A percentile compares a stretch with the other conserved stretches of the same genome.
Evolutionary conservation across 1,139 yeast genomes (phyloP).

Genomic region (Pichia sp.): DNA sequence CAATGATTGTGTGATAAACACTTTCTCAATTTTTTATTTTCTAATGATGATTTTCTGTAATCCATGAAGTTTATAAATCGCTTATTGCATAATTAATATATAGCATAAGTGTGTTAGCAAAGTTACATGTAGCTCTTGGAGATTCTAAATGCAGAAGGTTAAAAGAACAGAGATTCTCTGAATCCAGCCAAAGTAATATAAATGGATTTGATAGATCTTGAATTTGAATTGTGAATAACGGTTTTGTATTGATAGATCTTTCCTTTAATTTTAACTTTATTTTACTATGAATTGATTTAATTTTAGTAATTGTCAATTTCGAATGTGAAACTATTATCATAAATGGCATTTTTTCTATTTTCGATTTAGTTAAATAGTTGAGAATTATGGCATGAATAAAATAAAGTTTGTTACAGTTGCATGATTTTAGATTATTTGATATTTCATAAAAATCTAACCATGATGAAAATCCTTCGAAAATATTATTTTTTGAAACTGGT

Average conservation of each 20-base stretch:
- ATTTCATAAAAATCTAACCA: conserved; percentile 9
- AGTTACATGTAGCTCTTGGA: conserved; percentile 1
- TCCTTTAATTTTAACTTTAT: no score
- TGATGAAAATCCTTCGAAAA: background rate
- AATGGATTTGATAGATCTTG: conserved; percentile 11
- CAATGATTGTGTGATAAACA: no score
- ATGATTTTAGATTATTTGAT: background rate
- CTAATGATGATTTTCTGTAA: no score
- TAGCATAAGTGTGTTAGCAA: conserved; percentile 12
- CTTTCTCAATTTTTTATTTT: no score
- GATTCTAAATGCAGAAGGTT: conserved; percentile 5
- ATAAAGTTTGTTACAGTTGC: background rate
- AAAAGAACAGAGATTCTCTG: conserved; percentile 16
- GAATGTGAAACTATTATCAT: no score
- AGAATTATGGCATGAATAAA: conserved; percentile 1
- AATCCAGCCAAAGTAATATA: conserved; percentile 18
- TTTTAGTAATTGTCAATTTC: no score
- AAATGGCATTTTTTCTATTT: conserved; percentile 3
- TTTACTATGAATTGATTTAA: no score
- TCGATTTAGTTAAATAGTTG: conserved; percentile 1
- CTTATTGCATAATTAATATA: conserved; percentile 13
- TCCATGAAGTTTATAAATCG: no score
- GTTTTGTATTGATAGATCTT: background rate
- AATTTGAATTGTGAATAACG: conserved; percentile 14
- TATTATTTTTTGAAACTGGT: background rate